Evolutionary conservation across 2,329 filamentous ascomycete species (phyloP), one percentile per base, ranked within the genome.

Genomic region (Fusarium setosum): DNA sequence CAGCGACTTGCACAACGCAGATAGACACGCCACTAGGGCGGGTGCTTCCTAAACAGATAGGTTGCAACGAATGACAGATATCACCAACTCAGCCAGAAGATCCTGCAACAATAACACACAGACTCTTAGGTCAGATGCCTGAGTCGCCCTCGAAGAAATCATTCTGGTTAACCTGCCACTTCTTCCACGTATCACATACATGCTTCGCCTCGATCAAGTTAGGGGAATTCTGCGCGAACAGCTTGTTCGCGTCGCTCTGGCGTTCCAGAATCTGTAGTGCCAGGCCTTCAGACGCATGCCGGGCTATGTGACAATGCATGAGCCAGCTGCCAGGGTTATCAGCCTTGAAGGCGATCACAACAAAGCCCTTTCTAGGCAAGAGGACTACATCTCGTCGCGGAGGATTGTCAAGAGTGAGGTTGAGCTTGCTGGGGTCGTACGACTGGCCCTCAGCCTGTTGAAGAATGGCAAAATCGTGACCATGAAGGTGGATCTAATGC

Each of bases 301-400:
- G 83, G 9, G 78, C 77, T 4, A 82, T 80, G 62, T 84, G 82
- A 64, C 82, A 84, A 67, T 84, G 82, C 73, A 84, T 77, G 0
- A 83, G 67, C 82, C 82, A 84, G 1, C 74, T 72, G 0, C 83
- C 83, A 1, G 83, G 81, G 70, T 85, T 86, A 54, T 79, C 76
- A 1, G 78, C 76, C 65, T 82, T 74, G 63, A 85, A 81, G 4
- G 81, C 83, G 31, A 86, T 75, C 8, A 84, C 79, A 5, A 83
- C 55, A 64, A 81, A 81, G 0, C 83, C 82, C 9, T 69, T 68
- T 2, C 58, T 66, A 0, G 78, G 78, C 1, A 86, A 74, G 38
- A 82, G 79, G 2, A 83, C 83, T 6, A 84, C 82, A 66, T 86
- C 84, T 18, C 84, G 79, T 9, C 84, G 81, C 10, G 82, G 80